These are phyloP conservation scores for Plasmodium blacklocki DNA, from an alignment of 169 alveolate species.

Conservation along the genomic window DNA sequence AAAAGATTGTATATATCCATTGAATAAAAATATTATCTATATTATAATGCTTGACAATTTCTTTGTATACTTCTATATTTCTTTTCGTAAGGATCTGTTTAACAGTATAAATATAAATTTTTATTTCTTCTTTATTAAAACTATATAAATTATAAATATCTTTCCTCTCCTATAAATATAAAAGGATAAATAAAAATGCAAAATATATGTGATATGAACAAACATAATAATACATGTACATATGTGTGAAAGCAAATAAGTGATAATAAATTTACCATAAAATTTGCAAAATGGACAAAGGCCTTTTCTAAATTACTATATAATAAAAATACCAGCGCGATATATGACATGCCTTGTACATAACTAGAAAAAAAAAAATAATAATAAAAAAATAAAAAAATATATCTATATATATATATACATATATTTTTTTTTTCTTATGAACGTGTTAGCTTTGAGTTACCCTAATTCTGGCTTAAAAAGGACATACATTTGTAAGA, in stretches of 20 bases:
- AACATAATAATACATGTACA: not conserved
- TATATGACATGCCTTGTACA: constrained; percentile 75
- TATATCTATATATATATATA: not conserved
- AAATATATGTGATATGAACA: not conserved
- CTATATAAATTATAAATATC: constrained; percentile 54
- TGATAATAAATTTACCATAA: constrained; percentile 30
- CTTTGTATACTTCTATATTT: constrained; percentile 63
- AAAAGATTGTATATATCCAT: constrained; percentile 69
- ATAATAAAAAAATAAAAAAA: not conserved
- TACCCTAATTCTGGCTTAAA: constrained; percentile 76
- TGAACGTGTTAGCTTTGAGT: not conserved
- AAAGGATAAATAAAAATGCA: not conserved
- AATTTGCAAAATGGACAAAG: constrained; percentile 72
- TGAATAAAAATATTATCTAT: constrained; percentile 74
- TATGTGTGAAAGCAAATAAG: not conserved
- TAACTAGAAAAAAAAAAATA: constrained; percentile 1
- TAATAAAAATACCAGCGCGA: constrained; percentile 58
- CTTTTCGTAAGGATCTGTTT: constrained; percentile 49
- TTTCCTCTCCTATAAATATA: constrained; percentile 37
- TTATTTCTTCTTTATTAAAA: constrained; percentile 70
- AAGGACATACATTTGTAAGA: constrained; percentile 69
- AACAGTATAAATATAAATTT: constrained; percentile 40
- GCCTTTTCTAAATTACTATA: constrained; percentile 64
- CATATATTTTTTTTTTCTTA: not conserved
- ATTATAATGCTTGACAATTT: constrained; percentile 61